Conservation (phyloP, 257 asterid species). For the Solanum ossicruentum region DNA sequence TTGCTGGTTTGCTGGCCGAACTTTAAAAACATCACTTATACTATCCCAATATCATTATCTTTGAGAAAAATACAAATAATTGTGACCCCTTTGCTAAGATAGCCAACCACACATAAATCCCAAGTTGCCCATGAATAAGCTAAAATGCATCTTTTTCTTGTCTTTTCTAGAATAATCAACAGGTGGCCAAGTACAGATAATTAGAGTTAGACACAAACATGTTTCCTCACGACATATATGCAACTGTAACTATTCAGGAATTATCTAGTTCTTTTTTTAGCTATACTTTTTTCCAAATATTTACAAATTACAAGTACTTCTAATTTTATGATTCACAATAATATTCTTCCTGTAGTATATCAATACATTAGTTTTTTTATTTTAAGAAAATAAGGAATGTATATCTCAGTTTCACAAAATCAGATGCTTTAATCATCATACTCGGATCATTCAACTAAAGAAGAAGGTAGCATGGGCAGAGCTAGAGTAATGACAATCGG, state of each 20-base stretch:
- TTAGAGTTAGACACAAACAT: background rate
- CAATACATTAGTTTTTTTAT: background rate
- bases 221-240: background rate
- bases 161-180: background rate
- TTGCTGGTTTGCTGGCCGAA: background rate
- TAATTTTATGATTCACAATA: background rate
- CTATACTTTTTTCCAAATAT: background rate
- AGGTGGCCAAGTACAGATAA: background rate
- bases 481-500: background rate
- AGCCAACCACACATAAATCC: background rate
- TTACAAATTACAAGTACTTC: background rate
- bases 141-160: background rate
- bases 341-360: background rate
- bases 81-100: background rate
- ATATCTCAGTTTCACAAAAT: background rate
- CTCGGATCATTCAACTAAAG: background rate
- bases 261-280: background rate
- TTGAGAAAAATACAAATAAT: background rate
- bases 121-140: background rate
- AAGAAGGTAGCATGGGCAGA: background rate
- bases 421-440: background rate
- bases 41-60: background rate
- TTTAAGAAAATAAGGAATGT: background rate
- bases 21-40: background rate
- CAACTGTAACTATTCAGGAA: background rate